Evolutionary conservation across 805 yeast genomes (phyloP).

Genomic region (Myxozyma nipponensis): DNA sequence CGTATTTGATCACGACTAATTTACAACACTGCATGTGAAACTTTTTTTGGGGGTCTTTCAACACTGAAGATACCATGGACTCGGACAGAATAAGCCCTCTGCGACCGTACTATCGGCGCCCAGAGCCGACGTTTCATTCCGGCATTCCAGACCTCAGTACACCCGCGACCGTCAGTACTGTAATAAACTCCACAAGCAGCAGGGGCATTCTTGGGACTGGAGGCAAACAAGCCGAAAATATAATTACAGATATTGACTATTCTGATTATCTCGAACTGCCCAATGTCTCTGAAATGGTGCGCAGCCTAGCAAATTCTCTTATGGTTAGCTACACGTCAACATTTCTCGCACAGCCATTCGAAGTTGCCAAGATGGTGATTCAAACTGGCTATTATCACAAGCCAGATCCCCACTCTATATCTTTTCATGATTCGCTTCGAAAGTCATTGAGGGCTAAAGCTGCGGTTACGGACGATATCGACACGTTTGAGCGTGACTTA

Average conservation of each 20-base stretch:
- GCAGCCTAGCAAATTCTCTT: constrained; percentile 21
- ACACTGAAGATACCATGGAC: no score
- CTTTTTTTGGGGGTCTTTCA: no score
- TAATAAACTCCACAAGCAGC: neutral
- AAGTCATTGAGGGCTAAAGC: constrained; percentile 15
- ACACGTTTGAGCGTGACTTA: constrained; percentile 18
- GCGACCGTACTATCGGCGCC: constrained; percentile 26
- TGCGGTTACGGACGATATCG: constrained; percentile 16
- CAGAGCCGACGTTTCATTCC: constrained; percentile 22
- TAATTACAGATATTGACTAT: constrained; percentile 28
- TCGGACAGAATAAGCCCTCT: constrained; percentile 5
- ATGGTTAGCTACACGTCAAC: constrained; percentile 65
- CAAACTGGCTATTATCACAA: constrained; percentile 62
- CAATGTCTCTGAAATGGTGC: constrained; percentile 16
- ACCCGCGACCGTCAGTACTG: neutral
- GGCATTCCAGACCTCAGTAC: constrained; percentile 19
- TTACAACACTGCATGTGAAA: no score
- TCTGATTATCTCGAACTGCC: constrained; percentile 28
- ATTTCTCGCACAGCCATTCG: constrained; percentile 81
- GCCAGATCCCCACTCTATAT: constrained; percentile 5
- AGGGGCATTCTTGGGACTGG: neutral
- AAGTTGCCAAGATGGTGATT: constrained; percentile 67
- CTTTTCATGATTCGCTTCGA: constrained; percentile 15
- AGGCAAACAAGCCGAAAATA: constrained; percentile 10
- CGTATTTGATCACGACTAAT: no score